Evolutionary conservation across 2,329 filamentous ascomycete species (phyloP).

Genomic region (Proliferodiscus dingleyae): DNA sequence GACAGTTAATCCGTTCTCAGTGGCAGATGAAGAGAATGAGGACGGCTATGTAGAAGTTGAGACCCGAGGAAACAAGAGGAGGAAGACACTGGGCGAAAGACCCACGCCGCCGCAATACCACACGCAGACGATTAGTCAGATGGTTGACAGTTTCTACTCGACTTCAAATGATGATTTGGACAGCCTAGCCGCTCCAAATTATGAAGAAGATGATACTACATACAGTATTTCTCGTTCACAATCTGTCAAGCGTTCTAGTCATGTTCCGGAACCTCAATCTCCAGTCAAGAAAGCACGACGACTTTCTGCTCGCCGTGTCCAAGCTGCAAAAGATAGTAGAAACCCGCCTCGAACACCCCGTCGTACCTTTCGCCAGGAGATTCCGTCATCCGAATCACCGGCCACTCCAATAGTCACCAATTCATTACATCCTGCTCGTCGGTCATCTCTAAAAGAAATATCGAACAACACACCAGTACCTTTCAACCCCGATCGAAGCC

Average conservation of each 20-base stretch:
- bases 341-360: constrained; percentile 26
- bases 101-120: constrained; percentile 17
- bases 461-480: constrained; percentile 24
- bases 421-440: constrained; percentile 13
- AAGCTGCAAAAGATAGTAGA: constrained; percentile 13
- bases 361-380: constrained; percentile 19
- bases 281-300: constrained; percentile 3
- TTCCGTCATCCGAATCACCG: constrained; percentile 33
- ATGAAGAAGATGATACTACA: too few relatives aligned
- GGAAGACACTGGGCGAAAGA: constrained; percentile 20
- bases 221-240: constrained; percentile 18
- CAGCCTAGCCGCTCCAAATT: constrained; percentile 7
- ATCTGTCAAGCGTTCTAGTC: constrained; percentile 2
- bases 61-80: constrained; percentile 20
- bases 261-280: neutral
- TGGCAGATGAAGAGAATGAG: constrained; percentile 12
- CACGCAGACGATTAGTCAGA: constrained; percentile 29
- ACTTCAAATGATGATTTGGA: constrained; percentile 11
- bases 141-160: constrained; percentile 22
- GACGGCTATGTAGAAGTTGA: constrained; percentile 15
- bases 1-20: constrained; percentile 1
- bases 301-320: neutral
- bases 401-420: constrained; percentile 26
- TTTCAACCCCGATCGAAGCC: constrained; percentile 15
- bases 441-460: constrained; percentile 20